Percentiles rank a stretch among this genome's conserved stretches.
These are phyloP conservation scores for Boletus rex-veris DNA, from an alignment of 768 basidiomycete genomes.

Conservation along the genomic window DNA sequence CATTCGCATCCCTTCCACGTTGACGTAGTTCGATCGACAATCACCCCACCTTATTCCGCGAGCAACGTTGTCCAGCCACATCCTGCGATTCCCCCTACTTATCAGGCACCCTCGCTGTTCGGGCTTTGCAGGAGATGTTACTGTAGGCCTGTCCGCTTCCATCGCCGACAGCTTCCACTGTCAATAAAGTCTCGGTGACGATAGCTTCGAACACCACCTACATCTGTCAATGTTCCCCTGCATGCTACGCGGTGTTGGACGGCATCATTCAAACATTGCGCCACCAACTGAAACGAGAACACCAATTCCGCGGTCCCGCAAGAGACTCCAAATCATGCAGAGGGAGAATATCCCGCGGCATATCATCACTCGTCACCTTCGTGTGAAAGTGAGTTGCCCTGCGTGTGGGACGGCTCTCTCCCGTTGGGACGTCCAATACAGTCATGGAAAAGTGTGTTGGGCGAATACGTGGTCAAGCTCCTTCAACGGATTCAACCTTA, in stretches of 20 bases:
- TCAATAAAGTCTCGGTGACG: not conserved
- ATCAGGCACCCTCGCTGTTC: not conserved
- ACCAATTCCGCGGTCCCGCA: not conserved
- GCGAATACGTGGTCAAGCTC: not conserved
- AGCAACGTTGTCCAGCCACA: not conserved
- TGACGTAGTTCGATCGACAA: not conserved
- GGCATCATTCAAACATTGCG: not conserved
- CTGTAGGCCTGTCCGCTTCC: not conserved
- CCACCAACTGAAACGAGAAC: not conserved
- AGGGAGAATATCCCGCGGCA: slow-evolving; percentile 18
- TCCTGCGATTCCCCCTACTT: not conserved
- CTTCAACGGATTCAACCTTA: too few relatives aligned
- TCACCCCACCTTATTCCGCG: not conserved
- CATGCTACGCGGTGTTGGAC: not conserved
- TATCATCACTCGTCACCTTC: slow-evolving; percentile 15
- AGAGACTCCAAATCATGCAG: not conserved
- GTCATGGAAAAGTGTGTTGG: slow-evolving; percentile 13
- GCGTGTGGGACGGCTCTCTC: slow-evolving; percentile 15
- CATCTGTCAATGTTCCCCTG: not conserved
- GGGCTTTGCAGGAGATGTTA: not conserved
- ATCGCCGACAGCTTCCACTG: not conserved
- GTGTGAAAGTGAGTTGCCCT: slow-evolving; percentile 8
- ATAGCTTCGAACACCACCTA: not conserved
- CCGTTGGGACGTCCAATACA: slow-evolving; percentile 16
- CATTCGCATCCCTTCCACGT: not conserved